Conservation (phyloP, 2,329 filamentous ascomycete species). For the Davidsoniella australis region DNA sequence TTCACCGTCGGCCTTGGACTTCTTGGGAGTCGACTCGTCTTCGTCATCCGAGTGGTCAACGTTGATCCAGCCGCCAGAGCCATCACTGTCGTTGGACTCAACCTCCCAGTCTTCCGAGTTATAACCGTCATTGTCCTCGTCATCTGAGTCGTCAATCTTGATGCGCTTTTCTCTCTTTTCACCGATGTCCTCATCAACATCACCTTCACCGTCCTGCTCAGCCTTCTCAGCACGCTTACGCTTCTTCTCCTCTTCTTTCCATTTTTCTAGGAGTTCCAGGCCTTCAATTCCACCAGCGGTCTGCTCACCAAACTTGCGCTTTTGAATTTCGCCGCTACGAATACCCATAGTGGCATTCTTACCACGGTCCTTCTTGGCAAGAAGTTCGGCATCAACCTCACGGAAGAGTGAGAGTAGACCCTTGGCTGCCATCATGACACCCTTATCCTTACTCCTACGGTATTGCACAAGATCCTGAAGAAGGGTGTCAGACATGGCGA, state of each 20-base stretch:
- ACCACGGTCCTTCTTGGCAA: constrained; percentile 79
- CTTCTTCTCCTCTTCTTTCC: constrained; percentile 78
- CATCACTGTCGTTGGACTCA: constrained; percentile 40
- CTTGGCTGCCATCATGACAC: constrained; percentile 96
- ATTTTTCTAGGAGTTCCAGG: constrained; percentile 75
- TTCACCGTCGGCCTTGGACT: constrained; percentile 18
- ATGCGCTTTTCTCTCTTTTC: constrained; percentile 19
- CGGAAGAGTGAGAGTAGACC: constrained; percentile 80
- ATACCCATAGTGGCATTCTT: constrained; percentile 79
- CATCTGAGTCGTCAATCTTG: constrained; percentile 21
- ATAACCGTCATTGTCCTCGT: constrained; percentile 41
- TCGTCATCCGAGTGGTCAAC: constrained; percentile 74
- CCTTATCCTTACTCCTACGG: constrained; percentile 93
- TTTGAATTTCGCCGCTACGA: constrained; percentile 55
- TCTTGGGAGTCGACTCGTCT: constrained; percentile 42
- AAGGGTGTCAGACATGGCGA: constrained; percentile 94
- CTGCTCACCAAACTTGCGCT: constrained; percentile 70
- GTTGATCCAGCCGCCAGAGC: constrained; percentile 84
- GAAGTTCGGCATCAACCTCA: constrained; percentile 74
- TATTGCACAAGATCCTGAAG: constrained; percentile 93
- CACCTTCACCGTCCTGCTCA: constrained; percentile 37
- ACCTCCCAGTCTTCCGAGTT: constrained; percentile 45
- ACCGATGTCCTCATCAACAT: constrained; percentile 41
- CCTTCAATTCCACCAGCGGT: constrained; percentile 72
- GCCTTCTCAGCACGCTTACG: constrained; percentile 53